phyloP scores from a whole-genome alignment of 176 grass and related monocot genomes.

The Aegilops speltoides region DNA sequence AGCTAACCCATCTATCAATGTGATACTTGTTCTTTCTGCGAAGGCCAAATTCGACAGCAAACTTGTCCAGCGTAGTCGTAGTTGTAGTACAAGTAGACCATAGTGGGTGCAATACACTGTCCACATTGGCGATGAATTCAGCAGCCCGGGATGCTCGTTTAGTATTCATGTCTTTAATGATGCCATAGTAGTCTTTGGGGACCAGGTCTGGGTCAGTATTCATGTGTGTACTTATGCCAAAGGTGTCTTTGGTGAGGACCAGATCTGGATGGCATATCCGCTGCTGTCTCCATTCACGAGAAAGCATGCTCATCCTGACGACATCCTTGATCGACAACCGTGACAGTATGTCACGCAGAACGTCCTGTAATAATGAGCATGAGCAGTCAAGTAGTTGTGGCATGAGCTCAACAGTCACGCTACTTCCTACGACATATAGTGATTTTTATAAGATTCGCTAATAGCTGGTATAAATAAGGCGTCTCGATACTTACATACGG shows the following conservation, averaged over 20 bases:
- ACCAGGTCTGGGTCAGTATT: neutral
- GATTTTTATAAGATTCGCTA: neutral
- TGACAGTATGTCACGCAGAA: neutral
- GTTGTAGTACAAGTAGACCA: neutral
- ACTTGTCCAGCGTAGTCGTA: neutral
- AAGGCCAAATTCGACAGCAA: neutral
- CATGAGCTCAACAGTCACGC: neutral
- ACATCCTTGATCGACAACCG: neutral
- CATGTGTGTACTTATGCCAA: neutral
- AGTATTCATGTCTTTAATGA: too few species aligned
- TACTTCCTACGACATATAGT: neutral
- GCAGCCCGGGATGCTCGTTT: too few species aligned
- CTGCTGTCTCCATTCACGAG: too few species aligned
- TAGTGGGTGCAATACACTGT: neutral
- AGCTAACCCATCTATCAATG: neutral
- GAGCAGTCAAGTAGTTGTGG: neutral
- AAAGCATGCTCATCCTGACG: too few species aligned
- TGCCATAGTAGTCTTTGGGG: too few species aligned
- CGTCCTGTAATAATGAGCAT: neutral
- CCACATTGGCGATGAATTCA: neutral
- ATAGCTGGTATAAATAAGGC: neutral
- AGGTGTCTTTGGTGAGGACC: neutral
- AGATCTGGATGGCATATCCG: neutral
- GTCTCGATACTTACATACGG: neutral
- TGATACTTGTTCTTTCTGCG: neutral